phyloP scores from a whole-genome alignment of 1,139 yeast species.

The Ashbya aceris region DNA sequence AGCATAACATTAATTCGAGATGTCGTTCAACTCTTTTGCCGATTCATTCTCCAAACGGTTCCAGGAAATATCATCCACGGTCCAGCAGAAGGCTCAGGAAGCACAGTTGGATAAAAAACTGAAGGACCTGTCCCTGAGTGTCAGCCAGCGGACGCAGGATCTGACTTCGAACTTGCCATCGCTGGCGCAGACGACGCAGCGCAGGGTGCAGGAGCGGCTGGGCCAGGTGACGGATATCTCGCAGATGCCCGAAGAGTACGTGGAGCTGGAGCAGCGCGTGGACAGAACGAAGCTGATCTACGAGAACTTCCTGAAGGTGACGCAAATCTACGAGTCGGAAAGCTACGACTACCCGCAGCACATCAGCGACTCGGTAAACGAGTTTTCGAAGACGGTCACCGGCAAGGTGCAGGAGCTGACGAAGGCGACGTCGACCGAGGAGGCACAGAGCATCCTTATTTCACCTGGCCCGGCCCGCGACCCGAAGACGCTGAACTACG shows the following conservation, averaged over 20 bases:
- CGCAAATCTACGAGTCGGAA: conserved; percentile 64
- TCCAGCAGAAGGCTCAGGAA: conserved; percentile 13
- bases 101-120: conserved; percentile 22
- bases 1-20: neutral
- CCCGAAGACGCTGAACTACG: conserved; percentile 81
- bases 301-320: conserved; percentile 62
- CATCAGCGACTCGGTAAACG: conserved; percentile 62
- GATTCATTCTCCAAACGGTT: conserved; percentile 13
- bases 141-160: conserved; percentile 27
- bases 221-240: conserved; percentile 75
- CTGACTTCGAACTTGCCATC: conserved; percentile 37
- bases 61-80: conserved; percentile 12
- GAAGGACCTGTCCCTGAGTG: conserved; percentile 25
- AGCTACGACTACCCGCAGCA: conserved; percentile 84
- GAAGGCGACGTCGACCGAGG: conserved; percentile 69
- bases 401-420: conserved; percentile 61
- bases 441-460: conserved; percentile 71
- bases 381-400: conserved; percentile 60
- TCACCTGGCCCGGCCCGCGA: conserved; percentile 49
- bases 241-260: conserved; percentile 75
- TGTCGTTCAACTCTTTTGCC: conserved; percentile 12
- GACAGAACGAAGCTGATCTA: conserved; percentile 69
- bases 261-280: conserved; percentile 63
- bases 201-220: conserved; percentile 68
- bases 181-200: conserved; percentile 72